A percentile compares a stretch with the other conserved stretches of the same genome.
These are phyloP conservation scores for Rhizophagus prolifer DNA, from an alignment of 192 early-diverging fungal species.

Conservation along the genomic window DNA sequence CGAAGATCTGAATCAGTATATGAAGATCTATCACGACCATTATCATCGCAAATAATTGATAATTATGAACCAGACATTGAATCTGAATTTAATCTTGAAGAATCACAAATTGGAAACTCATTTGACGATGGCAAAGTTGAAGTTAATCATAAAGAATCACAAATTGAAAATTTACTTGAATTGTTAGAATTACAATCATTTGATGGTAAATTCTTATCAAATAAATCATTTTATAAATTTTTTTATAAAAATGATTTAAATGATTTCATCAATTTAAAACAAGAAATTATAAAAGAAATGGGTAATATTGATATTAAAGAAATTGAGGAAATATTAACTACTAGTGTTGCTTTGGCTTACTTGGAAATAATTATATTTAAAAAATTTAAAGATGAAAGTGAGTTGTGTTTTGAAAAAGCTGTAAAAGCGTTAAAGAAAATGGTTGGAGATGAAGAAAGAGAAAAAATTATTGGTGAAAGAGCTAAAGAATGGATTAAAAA, in stretches of 20 bases:
- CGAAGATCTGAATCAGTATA: no score
- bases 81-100: neutral
- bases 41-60: no score
- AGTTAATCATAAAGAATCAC: neutral
- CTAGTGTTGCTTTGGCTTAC: neutral
- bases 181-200: conserved; percentile 10
- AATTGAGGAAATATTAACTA: neutral
- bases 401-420: conserved; percentile 17
- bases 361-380: neutral
- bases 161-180: neutral
- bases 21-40: no score
- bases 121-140: neutral
- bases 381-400: conserved; percentile 11
- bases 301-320: neutral
- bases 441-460: no score
- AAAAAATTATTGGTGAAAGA: no score
- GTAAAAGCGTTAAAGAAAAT: conserved; percentile 8
- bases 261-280: neutral
- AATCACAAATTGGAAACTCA: neutral
- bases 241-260: neutral
- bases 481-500: no score
- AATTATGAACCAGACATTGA: neutral
- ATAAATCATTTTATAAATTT: neutral
- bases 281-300: neutral
- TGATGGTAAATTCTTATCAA: neutral